Evolutionary conservation across 441 rosid genomes (phyloP).

Genomic region (Breynia disticha): DNA sequence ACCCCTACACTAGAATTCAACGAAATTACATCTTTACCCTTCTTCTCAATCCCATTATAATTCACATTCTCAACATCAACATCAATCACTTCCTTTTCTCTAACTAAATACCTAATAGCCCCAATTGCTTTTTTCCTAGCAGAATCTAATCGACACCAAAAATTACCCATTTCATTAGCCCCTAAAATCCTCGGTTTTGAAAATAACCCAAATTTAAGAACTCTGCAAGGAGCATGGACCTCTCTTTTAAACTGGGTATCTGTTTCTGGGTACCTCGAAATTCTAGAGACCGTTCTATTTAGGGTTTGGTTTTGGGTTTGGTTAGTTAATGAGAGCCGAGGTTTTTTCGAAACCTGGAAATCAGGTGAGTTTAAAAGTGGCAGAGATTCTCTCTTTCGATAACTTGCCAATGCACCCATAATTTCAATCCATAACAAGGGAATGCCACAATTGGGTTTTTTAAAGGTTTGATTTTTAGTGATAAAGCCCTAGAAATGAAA

Average conservation of each 20-base stretch:
- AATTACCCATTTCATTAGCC: conserved; percentile 31
- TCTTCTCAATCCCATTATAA: conserved; percentile 13
- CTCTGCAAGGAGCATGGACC: conserved; percentile 58
- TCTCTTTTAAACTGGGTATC: conserved; percentile 37
- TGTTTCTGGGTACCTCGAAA: conserved; percentile 52
- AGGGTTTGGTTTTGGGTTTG: conserved; percentile 25
- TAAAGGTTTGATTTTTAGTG: no score
- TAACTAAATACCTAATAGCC: conserved; percentile 26
- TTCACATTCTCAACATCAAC: conserved; percentile 24
- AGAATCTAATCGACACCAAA: conserved; percentile 19
- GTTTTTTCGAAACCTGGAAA: conserved; percentile 41
- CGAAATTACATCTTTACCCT: conserved; percentile 17
- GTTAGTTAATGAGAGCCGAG: conserved; percentile 27
- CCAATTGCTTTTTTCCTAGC: conserved; percentile 38
- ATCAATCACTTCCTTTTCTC: conserved; percentile 32
- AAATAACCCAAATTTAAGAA: conserved; percentile 38
- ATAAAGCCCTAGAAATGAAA: no score
- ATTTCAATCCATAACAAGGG: conserved; percentile 7
- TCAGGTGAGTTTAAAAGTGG: conserved; percentile 27
- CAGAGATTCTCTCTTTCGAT: conserved; percentile 45
- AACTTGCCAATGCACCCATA: conserved; percentile 63
- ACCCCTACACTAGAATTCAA: conserved; percentile 59
- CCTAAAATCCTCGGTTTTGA: conserved; percentile 16
- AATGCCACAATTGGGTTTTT: no score
- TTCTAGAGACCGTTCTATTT: conserved; percentile 35